Conservation (phyloP, 441 rosid species). For the Adansonia gregorii region DNA sequence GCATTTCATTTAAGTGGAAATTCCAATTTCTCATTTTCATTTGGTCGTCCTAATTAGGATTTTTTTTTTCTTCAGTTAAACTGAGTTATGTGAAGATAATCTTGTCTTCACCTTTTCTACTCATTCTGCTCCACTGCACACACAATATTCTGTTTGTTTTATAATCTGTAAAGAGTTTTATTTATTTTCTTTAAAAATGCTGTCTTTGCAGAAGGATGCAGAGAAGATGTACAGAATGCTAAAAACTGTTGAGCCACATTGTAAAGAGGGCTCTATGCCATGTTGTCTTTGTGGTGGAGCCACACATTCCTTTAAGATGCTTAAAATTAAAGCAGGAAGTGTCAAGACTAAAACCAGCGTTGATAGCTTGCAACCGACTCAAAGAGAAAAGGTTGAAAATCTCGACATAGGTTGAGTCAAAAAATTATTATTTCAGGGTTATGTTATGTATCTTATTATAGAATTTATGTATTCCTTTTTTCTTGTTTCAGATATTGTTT, state of each 20-base stretch:
- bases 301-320: slow-evolving; percentile 56
- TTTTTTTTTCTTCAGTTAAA: background rate
- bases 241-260: slow-evolving; percentile 42
- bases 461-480: slow-evolving; percentile 20
- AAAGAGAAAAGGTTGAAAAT: slow-evolving; percentile 56
- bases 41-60: background rate
- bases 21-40: background rate
- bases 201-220: slow-evolving; percentile 61
- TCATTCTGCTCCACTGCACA: background rate
- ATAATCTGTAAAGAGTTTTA: background rate
- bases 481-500: background rate
- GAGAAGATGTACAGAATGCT: slow-evolving; percentile 63
- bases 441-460: slow-evolving; percentile 17
- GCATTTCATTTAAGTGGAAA: slow-evolving; percentile 1
- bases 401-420: slow-evolving; percentile 5
- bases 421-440: background rate
- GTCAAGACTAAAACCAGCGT: slow-evolving; percentile 32
- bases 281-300: slow-evolving; percentile 58
- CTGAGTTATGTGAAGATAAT: background rate
- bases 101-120: slow-evolving; percentile 2
- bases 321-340: slow-evolving; percentile 48
- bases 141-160: background rate
- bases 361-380: slow-evolving; percentile 41
- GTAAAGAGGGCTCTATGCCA: slow-evolving; percentile 43
- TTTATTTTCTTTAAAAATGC: background rate